Base-by-base conservation (phyloP, 164 flowering plant species). In the Sedum album region DNA sequence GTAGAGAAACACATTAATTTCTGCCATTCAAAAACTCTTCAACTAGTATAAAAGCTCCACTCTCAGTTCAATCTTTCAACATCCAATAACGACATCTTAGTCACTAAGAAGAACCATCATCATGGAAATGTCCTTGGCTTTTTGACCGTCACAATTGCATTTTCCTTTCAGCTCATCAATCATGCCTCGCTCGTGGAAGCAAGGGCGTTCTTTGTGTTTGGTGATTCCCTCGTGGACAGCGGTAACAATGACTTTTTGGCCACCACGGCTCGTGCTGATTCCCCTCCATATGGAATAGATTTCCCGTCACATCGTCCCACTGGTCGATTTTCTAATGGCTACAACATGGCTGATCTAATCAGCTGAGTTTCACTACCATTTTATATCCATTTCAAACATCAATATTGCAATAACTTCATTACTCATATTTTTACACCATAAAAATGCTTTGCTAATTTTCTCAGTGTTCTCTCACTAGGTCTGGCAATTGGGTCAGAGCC, bases 311-410 rank as follows among this genome's bases (percentile, higher is more conserved):
- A 38, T 14, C 70, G 70, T 4, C 62, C 79, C 44, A 79, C 81
- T 0, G 81, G 81, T 13, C 77, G 81, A 5, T 79, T 79, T 77
- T 79, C 81, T 7, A 79, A 79, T 68, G 81, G 81, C 67, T 71
- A 44, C 7, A 79, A 79, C 70, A 79, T 79, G 10, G 75, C 81
- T 17, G 81, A 79, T 41, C 46, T 79, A 8, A 79, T 79, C 60
- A 74, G 81, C 76, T 41, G 1, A 8, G 66, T 26, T 1, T 20
- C 55, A 48, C n/a, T 20, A 5, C 28, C 26, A 23, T 21, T 21
- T 21, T 21, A 21, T 28, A 7, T 53, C 8, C 25, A 53, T 53
- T 23, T 20, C 42, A 39, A 7, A 6, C 42, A 39, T 39, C 11
- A 39, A 44, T 44, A 44, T 44, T 44, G 20, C 15, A 18, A 5